phyloP scores from a whole-genome alignment of 805 yeast species.

The Yamadazyma kitorensis region DNA sequence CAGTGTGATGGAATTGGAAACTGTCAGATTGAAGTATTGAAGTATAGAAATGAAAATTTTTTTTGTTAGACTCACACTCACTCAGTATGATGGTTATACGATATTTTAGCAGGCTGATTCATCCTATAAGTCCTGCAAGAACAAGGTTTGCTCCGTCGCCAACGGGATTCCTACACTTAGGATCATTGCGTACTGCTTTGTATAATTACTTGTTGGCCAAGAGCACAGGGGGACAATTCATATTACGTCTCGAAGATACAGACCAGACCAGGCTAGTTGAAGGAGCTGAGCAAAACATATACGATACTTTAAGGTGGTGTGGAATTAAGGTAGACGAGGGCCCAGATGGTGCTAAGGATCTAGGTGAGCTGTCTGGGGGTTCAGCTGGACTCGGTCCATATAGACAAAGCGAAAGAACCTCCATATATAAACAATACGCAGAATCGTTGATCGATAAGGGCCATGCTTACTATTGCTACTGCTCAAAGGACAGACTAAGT shows the following conservation, averaged over 20 bases:
- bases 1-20: neutral
- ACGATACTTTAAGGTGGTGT: slow-evolving; percentile 75
- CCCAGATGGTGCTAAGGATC: slow-evolving; percentile 57
- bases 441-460: slow-evolving; percentile 58
- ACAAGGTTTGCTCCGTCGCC: slow-evolving; percentile 98
- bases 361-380: slow-evolving; percentile 22
- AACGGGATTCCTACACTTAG: slow-evolving; percentile 91
- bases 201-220: slow-evolving; percentile 84
- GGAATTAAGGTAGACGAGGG: slow-evolving; percentile 80
- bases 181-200: slow-evolving; percentile 89
- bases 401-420: slow-evolving; percentile 76
- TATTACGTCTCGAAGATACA: slow-evolving; percentile 88
- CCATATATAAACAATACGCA: slow-evolving; percentile 62
- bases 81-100: slow-evolving; percentile 10
- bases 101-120: slow-evolving; percentile 18
- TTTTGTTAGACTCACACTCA: neutral
- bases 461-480: slow-evolving; percentile 81
- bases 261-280: slow-evolving; percentile 75
- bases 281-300: slow-evolving; percentile 82
- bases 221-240: slow-evolving; percentile 74
- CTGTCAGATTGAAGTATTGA: neutral
- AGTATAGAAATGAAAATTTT: neutral
- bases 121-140: slow-evolving; percentile 58
- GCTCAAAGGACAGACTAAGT: slow-evolving; percentile 75
- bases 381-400: slow-evolving; percentile 55